A percentile compares a stretch with the other conserved stretches of the same genome.
phyloP scores from a whole-genome alignment of 176 grass and related monocot species.

The Rhynchospora pubera region DNA sequence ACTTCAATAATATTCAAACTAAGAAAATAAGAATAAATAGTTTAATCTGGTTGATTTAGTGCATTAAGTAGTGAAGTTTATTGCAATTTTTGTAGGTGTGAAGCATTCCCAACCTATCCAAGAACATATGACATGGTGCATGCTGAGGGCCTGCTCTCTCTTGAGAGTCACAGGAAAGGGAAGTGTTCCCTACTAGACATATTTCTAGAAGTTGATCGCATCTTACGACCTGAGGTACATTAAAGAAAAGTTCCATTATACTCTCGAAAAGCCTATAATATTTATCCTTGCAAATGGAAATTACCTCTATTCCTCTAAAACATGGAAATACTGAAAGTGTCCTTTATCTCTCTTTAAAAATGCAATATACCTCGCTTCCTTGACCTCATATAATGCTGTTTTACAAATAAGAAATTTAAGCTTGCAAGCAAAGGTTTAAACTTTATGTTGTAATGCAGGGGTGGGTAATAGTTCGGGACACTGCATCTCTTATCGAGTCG shows the following conservation, averaged over 20 bases:
- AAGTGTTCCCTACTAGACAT: slow-evolving; percentile 82
- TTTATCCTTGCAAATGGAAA: neutral
- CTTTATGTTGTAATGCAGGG: slow-evolving; percentile 43
- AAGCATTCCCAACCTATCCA: slow-evolving; percentile 94
- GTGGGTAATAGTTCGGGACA: slow-evolving; percentile 82
- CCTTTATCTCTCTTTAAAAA: neutral
- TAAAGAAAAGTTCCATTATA: neutral
- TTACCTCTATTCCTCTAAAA: neutral
- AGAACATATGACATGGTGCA: slow-evolving; percentile 99
- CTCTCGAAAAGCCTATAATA: neutral
- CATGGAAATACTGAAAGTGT: neutral
- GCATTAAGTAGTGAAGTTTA: slow-evolving; percentile 1
- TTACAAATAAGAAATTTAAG: neutral
- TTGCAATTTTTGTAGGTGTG: slow-evolving; percentile 59
- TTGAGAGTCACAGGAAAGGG: slow-evolving; percentile 35
- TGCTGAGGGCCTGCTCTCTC: slow-evolving; percentile 81
- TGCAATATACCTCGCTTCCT: neutral
- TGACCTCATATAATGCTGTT: neutral
- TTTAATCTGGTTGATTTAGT: neutral
- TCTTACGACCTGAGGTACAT: slow-evolving; percentile 88
- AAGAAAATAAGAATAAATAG: neutral
- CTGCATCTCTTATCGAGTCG: slow-evolving; percentile 57
- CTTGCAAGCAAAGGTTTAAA: neutral
- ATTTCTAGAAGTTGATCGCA: slow-evolving; percentile 95
- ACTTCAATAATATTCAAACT: slow-evolving; percentile 8